Base-by-base conservation (phyloP, 805 yeast species). In the Candida methanosorbosa region DNA sequence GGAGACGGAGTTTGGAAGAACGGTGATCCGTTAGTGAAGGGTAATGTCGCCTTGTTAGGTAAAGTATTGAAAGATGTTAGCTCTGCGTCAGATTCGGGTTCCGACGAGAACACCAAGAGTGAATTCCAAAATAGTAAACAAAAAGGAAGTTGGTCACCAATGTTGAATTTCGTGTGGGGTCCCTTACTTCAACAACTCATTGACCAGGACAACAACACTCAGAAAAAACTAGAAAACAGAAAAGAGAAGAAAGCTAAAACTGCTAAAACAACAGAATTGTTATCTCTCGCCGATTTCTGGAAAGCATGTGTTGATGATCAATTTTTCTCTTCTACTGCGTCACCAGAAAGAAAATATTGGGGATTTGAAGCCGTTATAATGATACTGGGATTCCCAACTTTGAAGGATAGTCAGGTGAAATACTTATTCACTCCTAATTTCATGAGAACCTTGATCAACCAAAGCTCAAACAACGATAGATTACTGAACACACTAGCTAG, bases 321-420 rank as follows among this genome's bases (percentile, higher is more conserved):
- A 4, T 73, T 83, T 39, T 88, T 90, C 45, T 65, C 83, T 5
- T 75, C 74, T 25, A 75, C 78, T 43, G 68, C 95, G 0, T 86
- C 96, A 1, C 73, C 79, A 22, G 97, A 88, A 54, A 67, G 95
- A 38, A 90, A 88, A 54, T 83, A 70, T 55, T 73, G 85, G 72
- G 97, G 96, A 0, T 75, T 88, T 46, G 82, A 82, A 45, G 70
- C 87, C 9, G 75, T 88, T 40, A 65, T 59, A 28, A 61, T 66
- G 34, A 66, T 76, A 36, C 51, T 78, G 6, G 50, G 55, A 29
- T 37, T 46, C 18, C 45, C 43, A 5, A 26, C 29, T 1, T 29
- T 54, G 18, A 33, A 48, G 1, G 25, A 36, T 23, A 18, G 38
- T 13, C 46, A 46, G 9, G 33, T 51, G 11, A 38, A 43, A 13